Percentiles rank a stretch among this genome's conserved stretches.
These are phyloP conservation scores for Lunasporangiospora selenospora DNA, from an alignment of 192 early-diverging fungal species.

Conservation along the genomic window DNA sequence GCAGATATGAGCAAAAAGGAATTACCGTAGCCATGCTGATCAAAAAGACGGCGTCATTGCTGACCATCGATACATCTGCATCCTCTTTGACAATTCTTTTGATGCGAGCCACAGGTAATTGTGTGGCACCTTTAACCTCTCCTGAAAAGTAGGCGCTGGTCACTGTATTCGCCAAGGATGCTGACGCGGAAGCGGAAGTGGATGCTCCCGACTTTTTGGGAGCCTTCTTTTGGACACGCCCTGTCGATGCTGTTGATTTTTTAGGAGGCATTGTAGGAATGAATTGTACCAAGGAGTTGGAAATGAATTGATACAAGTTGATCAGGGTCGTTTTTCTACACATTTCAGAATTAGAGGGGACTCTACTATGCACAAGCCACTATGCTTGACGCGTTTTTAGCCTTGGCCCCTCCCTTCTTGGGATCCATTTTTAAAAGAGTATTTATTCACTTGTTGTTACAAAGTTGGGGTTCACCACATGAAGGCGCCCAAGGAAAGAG, in stretches of 20 bases:
- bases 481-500: no score
- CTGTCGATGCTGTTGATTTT: conserved; percentile 7
- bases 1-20: neutral
- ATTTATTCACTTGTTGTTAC: no score
- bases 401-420: no score
- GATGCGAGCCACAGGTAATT: conserved; percentile 70
- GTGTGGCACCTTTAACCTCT: conserved; percentile 54
- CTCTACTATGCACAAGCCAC: no score
- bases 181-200: conserved; percentile 4
- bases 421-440: no score
- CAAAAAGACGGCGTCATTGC: conserved; percentile 69
- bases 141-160: conserved; percentile 12
- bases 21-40: conserved; percentile 70
- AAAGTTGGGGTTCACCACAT: no score
- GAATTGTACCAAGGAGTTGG: no score
- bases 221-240: conserved; percentile 32
- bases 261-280: neutral
- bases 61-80: conserved; percentile 72
- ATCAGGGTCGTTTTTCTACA: no score
- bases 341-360: no score
- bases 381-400: no score
- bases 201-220: neutral
- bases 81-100: conserved; percentile 80
- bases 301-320: no score
- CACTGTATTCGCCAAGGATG: no score